Evolutionary conservation across 306 rosid genomes (phyloP), one percentile per base, ranked within the genome.

Genomic region (Vigna reflexopilosa): DNA sequence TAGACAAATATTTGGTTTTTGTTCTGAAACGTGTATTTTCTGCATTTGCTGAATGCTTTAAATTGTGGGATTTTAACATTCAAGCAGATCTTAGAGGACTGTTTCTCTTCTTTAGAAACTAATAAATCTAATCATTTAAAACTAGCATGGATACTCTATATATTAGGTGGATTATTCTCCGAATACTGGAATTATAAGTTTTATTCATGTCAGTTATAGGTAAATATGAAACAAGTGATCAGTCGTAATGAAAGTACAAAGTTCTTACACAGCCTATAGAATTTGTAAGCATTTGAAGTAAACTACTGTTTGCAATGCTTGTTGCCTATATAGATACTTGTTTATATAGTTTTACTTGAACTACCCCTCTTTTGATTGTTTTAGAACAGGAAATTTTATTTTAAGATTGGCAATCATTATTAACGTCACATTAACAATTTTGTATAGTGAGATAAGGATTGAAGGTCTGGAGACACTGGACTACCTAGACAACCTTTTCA

Each of bases 391-490:
- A 54, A 51, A 19, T 32, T 48, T 58, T 69, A 34, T 78, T 64
- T 32, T 32, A 28, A 62, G 66, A 10, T 15, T 85, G 83, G 9
- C 58, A 50, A 16, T 58, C 36, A 52, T 62, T 65, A 81, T 77
- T 81, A 32, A 78, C 20, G 51, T 47, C 34, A 78, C 20, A 55
- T 51, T 67, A 32, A 68, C 77, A 17, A 72, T 68, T 71, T 7
- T 87, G 30, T 74, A 22, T 19, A 94, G 98, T 70, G 97, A 94
- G 89, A 93, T 94, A 84, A 87, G 98, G 85, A 86, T 94, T 66
- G 98, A 94, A 85, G 96, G 97, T 70, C 83, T 94, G 78, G 98
- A 94, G 88, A 94, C 98, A 49, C 90, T 89, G 36, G 97, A 94
- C 75, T 92, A 90, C 86, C 85, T 92, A 36, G 97, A 94, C 90